Conservation (phyloP, 1,284 basidiomycete genomes). For the Fomes fomentarius region DNA sequence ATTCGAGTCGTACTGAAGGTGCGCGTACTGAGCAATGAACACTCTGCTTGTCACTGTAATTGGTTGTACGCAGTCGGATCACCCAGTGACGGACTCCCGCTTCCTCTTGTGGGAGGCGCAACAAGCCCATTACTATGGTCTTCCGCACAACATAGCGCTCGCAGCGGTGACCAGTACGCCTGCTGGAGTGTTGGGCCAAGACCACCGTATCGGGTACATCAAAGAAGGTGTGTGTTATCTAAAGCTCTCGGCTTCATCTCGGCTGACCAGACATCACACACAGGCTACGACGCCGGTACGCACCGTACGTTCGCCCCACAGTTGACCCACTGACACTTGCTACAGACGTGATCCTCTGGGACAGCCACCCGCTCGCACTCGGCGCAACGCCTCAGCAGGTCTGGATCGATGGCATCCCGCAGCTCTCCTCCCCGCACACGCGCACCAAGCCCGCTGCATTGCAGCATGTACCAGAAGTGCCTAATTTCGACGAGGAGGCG, state of each 20-base stretch:
- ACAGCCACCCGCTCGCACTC: constrained; percentile 77
- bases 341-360: constrained; percentile 68
- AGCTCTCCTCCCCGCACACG: constrained; percentile 50
- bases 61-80: constrained; percentile 56
- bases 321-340: not conserved
- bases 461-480: constrained; percentile 56
- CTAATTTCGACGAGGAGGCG: constrained; percentile 61
- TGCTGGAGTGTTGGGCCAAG: constrained; percentile 75
- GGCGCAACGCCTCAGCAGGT: constrained; percentile 75
- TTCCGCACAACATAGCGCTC: constrained; percentile 62
- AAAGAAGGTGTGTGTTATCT: constrained; percentile 53
- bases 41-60: not conserved
- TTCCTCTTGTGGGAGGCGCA: constrained; percentile 86
- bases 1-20: constrained; percentile 82
- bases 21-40: not conserved
- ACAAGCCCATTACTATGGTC: constrained; percentile 81
- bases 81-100: constrained; percentile 79
- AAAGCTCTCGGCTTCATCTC: too few relatives aligned
- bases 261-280: constrained; percentile 23
- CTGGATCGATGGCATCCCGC: constrained; percentile 71
- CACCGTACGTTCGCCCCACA: constrained; percentile 1
- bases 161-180: constrained; percentile 80
- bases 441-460: constrained; percentile 47
- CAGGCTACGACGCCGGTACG: constrained; percentile 50
- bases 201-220: constrained; percentile 82